Evolutionary conservation across 257 asterid genomes (phyloP), one percentile per base, ranked within the genome.

Genomic region (Fraxinus cuspidata): DNA sequence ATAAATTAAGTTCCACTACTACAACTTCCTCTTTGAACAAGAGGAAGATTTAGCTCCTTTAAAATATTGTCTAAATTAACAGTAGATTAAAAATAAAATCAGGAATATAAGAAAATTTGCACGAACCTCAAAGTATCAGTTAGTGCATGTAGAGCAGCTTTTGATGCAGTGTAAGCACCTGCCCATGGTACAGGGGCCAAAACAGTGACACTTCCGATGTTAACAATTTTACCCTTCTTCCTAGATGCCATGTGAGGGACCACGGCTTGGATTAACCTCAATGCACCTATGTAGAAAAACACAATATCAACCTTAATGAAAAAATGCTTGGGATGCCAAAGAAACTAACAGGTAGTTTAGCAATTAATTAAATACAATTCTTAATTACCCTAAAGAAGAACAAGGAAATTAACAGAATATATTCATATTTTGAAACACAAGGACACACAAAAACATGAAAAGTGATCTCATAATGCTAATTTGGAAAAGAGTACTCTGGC

Each of bases 171-270:
- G 82, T 95, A 95, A 69, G 85, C 80, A 70, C 99, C 98, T 21
- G 83, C 89, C 99, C 99, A 95, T 15, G 35, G 97, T 64, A 86
- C 37, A 6, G 98, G 98, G 66, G 90, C 91, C 81, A 90, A 79
- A 27, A 77, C 99, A 3, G 91, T 86, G 79, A 89, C 90, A 77
- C 99, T 95, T 80, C 98, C 99, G 16, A 95, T 70, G 75, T 93
- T 95, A 21, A 93, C 97, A 34, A 95, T 95, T 83, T 87, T 95
- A 31, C 98, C 99, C 81, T 88, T 88, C 88, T 88, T 93, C 86
- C 98, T 88, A 28, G 90, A 87, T 66, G 92, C 94, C 99, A 95
- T 95, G 85, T 91, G 98, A 69, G 99, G 98, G 74, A 93, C 91
- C 56, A 90, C 96, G 37, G 90, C 91, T 85, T 95, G 99, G 83